Evolutionary conservation across 805 yeast species (phyloP).

Genomic region (Lipomyces mesembrius): DNA sequence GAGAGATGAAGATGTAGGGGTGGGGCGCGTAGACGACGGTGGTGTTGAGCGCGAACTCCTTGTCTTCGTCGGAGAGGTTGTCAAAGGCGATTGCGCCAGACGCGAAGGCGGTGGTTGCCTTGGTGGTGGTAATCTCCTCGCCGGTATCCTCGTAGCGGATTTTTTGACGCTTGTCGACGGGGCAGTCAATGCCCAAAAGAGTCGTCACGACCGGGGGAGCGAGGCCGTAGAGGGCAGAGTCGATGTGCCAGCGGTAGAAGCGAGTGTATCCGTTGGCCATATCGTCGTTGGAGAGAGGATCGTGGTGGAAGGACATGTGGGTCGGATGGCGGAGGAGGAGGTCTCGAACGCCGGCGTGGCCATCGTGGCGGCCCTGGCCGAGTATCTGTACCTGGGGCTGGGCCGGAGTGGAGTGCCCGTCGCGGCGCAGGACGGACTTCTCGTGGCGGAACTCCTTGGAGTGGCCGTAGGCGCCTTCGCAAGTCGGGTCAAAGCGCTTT

Average conservation of each 20-base stretch:
- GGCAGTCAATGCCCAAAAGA: conserved; percentile 79
- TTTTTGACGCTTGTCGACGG: conserved; percentile 56
- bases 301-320: conserved; percentile 78
- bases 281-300: conserved; percentile 65
- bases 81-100: conserved; percentile 83
- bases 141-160: conserved; percentile 70
- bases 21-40: conserved; percentile 89
- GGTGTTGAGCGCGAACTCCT: conserved; percentile 74
- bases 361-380: conserved; percentile 71
- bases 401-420: conserved; percentile 75
- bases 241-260: conserved; percentile 93
- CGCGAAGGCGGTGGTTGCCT: conserved; percentile 89
- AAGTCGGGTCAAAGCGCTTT: conserved; percentile 75
- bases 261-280: conserved; percentile 68
- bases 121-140: conserved; percentile 68
- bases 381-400: conserved; percentile 91
- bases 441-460: conserved; percentile 74
- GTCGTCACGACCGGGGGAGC: conserved; percentile 89
- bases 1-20: conserved; percentile 83
- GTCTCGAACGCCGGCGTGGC: conserved; percentile 62
- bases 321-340: conserved; percentile 79
- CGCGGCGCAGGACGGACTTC: conserved; percentile 73
- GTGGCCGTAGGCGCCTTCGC: conserved; percentile 77
- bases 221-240: conserved; percentile 82
- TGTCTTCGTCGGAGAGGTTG: conserved; percentile 66